Base-by-base conservation (phyloP, 2,329 filamentous ascomycete genomes). In the Lasiodiplodia theobromae region DNA sequence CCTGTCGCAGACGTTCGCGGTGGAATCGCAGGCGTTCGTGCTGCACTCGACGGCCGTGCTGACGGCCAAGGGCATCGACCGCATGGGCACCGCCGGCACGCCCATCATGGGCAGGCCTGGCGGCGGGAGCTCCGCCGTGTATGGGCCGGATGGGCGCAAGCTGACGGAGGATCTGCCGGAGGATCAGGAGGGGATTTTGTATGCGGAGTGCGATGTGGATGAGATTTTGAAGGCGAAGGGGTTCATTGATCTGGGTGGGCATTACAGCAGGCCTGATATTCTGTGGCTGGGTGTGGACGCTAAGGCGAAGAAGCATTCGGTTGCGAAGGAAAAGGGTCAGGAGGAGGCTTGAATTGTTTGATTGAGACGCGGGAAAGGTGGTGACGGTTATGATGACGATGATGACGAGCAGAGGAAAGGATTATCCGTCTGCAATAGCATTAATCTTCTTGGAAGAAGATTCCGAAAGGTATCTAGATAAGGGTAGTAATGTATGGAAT, bases 11-110 rank as follows among this genome's bases (percentile, higher is more conserved):
- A 81, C 83, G 0, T 88, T 88, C 71, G 87, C 87, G 1, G 83
- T 89, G 10, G 88, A 90, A 73, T 82, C 84, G 1, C 79, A 80
- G 10, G 76, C 84, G 0, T 89, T 85, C 69, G 87, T 89, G 0
- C 80, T 89, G 3, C 85, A 87, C 70, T 77, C 78, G 58, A 86
- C 86, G 0, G 75, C 82, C 0, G 79, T 88, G 2, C 78, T 86
- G 62, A 81, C 78, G 0, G 71, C 83, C 7, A 73, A 78, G 16
- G 86, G 82, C 0, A 80, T 86, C 14, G 72, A 83, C 3, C 65
- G 69, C 2, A 81, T 87, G 74, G 74, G 77, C 8, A 85, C 83
- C 0, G 72, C 78, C 10, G 78, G 78, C 0, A 81, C 82, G 0
- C 71, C 81, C 0, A 69, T 85, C 0, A 83, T 85, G 74, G 72